Conservation (phyloP, 345 rosid genomes). For the Cardamine chenopodiifolia region DNA sequence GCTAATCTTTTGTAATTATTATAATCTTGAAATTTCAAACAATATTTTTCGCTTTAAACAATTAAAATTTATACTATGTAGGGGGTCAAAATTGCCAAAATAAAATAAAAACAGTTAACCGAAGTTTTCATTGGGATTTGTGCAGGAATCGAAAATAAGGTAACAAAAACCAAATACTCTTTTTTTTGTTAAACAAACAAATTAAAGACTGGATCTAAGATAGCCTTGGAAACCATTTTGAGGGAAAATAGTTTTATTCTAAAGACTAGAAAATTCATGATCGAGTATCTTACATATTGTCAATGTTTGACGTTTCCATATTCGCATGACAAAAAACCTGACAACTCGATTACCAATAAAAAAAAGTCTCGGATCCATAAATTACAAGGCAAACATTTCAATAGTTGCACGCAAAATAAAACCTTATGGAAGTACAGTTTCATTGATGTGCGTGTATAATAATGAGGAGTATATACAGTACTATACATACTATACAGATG, state of each 20-base stretch:
- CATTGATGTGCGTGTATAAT: conserved; percentile 1
- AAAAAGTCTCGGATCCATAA: conserved; percentile 1
- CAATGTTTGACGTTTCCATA: not conserved
- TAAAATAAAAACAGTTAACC: too few relatives aligned
- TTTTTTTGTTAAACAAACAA: not conserved
- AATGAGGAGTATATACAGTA: not conserved
- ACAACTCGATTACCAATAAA: conserved; percentile 3
- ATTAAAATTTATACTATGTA: too few relatives aligned
- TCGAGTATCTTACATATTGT: not conserved
- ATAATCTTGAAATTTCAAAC: too few relatives aligned
- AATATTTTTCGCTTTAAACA: too few relatives aligned
- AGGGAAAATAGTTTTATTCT: conserved; percentile 14
- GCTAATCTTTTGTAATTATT: too few relatives aligned
- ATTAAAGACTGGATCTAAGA: not conserved
- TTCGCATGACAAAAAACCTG: not conserved
- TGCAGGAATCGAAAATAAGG: not conserved
- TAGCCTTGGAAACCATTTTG: conserved; percentile 5
- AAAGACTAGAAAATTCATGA: conserved; percentile 2
- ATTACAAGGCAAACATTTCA: conserved; percentile 9
- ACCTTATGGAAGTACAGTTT: conserved; percentile 13
- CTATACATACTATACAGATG: conserved; percentile 15
- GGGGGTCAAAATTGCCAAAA: too few relatives aligned
- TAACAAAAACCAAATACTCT: not conserved
- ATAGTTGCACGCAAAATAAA: conserved; percentile 4
- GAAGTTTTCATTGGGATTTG: not conserved